Base-by-base conservation (phyloP, 2,329 filamentous ascomycete genomes). In the Fusarium cyanostomum region DNA sequence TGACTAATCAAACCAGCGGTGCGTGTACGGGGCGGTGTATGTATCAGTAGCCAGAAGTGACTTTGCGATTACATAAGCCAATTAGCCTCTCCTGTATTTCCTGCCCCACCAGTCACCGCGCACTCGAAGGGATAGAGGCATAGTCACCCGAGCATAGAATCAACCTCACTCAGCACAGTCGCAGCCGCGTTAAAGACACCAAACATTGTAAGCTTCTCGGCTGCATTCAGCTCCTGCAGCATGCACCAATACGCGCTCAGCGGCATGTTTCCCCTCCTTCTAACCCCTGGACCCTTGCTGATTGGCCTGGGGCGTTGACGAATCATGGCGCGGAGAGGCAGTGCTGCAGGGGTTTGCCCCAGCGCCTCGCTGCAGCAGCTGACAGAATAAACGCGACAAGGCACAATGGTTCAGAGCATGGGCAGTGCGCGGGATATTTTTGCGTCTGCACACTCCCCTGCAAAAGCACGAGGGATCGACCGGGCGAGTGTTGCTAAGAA, bases 401-500 rank as follows among this genome's bases (percentile, higher is more conserved):
- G n/a, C n/a, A n/a, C n/a, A n/a, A n/a, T n/a, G n/a, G n/a, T n/a
- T n/a, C n/a, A n/a, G n/a, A n/a, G n/a, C n/a, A n/a, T n/a, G n/a
- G n/a, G n/a, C n/a, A n/a, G n/a, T n/a, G n/a, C n/a, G n/a, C n/a
- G n/a, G n/a, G n/a, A n/a, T n/a, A n/a, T n/a, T n/a, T n/a, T n/a
- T n/a, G n/a, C n/a, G n/a, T n/a, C n/a, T n/a, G n/a, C n/a, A n/a
- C n/a, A n/a, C n/a, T n/a, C n/a, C n/a, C n/a, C n/a, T n/a, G n/a
- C n/a, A n/a, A n/a, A n/a, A n/a, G n/a, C n/a, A n/a, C n/a, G n/a
- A n/a, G n/a, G n/a, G 62, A 66, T 65, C 62, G 62, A 39, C 61
- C 46, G 34, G 61, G 50, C 50, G 60, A n/a, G 16, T 33, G 58
- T 51, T 65, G 57, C 62, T 65, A 65, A 65, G 62, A 65, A 65